Evolutionary conservation across 257 asterid genomes (phyloP).

Genomic region (Solanum rostratum): DNA sequence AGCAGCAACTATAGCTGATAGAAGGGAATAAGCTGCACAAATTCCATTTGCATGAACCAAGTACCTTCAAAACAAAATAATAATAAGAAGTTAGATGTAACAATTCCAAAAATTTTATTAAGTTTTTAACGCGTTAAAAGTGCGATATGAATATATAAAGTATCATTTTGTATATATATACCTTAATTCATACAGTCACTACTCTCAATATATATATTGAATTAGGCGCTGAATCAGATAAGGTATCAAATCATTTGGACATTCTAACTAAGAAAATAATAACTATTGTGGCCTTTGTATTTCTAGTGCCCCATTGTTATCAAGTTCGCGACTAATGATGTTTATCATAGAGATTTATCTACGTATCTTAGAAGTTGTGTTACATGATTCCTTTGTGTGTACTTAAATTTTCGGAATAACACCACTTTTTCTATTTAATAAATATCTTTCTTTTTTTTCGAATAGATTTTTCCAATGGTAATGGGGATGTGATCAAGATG

Average conservation of each 20-base stretch:
- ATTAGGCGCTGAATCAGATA: too few species aligned
- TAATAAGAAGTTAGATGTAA: background rate
- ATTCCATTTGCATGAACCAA: constrained; percentile 83
- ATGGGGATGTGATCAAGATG: background rate
- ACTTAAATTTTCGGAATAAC: too few species aligned
- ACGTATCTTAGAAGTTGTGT: background rate
- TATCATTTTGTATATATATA: background rate
- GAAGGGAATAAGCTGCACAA: constrained; percentile 80
- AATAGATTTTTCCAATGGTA: background rate
- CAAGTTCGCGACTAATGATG: background rate
- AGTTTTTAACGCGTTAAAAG: background rate
- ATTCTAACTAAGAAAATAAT: background rate
- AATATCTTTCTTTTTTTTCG: too few species aligned
- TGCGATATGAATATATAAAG: background rate
- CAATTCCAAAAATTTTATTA: background rate
- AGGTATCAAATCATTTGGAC: background rate
- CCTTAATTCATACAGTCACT: too few species aligned
- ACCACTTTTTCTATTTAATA: too few species aligned
- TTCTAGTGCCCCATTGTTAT: background rate
- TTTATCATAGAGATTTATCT: background rate
- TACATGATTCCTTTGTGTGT: background rate
- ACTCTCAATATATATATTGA: too few species aligned
- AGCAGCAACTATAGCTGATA: constrained; percentile 63
- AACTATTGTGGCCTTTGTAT: background rate
- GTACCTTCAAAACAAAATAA: constrained; percentile 22